Conservation (phyloP, 108 stramenopile species). For the Heterococcus sp. region DNA sequence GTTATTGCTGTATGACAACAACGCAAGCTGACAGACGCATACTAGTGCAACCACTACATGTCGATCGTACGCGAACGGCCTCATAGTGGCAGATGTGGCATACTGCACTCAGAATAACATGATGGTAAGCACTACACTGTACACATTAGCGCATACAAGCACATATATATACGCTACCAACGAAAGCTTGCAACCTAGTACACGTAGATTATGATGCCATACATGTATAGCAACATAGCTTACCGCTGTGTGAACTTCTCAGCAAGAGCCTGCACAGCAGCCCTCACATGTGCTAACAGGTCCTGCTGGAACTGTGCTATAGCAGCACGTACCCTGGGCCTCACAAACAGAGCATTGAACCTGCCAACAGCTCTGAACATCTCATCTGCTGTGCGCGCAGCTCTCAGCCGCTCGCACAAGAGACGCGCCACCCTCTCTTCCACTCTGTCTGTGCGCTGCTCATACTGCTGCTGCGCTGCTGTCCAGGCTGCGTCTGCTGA, state of each 20-base stretch:
- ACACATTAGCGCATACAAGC: neutral
- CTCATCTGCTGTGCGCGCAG: constrained; percentile 83
- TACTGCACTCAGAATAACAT: no score
- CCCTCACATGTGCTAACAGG: constrained; percentile 81
- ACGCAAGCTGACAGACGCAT: no score
- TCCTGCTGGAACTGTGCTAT: constrained; percentile 90
- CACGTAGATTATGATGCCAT: no score
- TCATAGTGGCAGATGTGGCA: no score
- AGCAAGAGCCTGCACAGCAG: constrained; percentile 77
- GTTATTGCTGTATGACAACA: no score
- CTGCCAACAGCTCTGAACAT: constrained; percentile 91
- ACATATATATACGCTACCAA: no score
- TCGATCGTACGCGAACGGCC: no score
- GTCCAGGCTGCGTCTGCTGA: constrained; percentile 17
- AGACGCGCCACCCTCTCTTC: constrained; percentile 53
- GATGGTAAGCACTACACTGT: no score
- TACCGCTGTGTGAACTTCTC: constrained; percentile 86
- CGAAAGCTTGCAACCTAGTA: no score
- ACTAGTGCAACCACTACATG: no score
- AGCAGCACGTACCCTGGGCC: constrained; percentile 76
- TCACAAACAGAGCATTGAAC: constrained; percentile 87
- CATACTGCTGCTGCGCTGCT: constrained; percentile 67
- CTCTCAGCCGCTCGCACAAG: constrained; percentile 39
- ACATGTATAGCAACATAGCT: no score
- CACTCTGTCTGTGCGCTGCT: constrained; percentile 56